phyloP scores from a whole-genome alignment of 495 filamentous ascomycete genomes.

The Tuber brumale region DNA sequence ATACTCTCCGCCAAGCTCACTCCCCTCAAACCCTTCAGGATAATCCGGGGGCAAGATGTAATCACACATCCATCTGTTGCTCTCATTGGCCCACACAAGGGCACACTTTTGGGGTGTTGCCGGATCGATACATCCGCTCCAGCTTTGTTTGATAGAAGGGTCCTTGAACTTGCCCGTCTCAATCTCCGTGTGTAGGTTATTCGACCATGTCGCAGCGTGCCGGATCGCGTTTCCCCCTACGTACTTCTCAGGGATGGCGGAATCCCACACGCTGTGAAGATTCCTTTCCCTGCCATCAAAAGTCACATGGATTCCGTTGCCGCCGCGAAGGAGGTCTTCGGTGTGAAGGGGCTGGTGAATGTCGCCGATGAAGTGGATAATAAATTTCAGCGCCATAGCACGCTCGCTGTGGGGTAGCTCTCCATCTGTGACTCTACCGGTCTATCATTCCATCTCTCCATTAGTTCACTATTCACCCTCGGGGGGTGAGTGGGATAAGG shows the following conservation, averaged over 20 bases:
- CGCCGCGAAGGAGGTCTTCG: slow-evolving; percentile 55
- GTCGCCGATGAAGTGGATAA: slow-evolving; percentile 61
- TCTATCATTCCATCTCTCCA: slow-evolving; percentile 5
- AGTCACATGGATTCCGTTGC: slow-evolving; percentile 55
- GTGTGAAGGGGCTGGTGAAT: slow-evolving; percentile 62
- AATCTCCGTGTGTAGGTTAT: slow-evolving; percentile 50
- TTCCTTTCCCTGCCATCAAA: slow-evolving; percentile 50
- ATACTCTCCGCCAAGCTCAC: slow-evolving; percentile 59
- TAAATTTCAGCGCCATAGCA: slow-evolving; percentile 54
- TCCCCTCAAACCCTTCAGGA: slow-evolving; percentile 48
- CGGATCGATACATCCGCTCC: slow-evolving; percentile 51
- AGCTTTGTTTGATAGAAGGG: slow-evolving; percentile 39
- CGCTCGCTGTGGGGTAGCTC: slow-evolving; percentile 44
- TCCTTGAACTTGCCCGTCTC: slow-evolving; percentile 48
- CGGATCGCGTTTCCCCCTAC: slow-evolving; percentile 48
- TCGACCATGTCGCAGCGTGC: slow-evolving; percentile 51
- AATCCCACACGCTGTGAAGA: slow-evolving; percentile 60
- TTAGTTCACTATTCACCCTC: not conserved
- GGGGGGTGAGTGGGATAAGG: not conserved
- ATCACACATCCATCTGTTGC: slow-evolving; percentile 57
- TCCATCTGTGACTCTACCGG: slow-evolving; percentile 17
- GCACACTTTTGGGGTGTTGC: slow-evolving; percentile 48
- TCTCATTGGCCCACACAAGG: slow-evolving; percentile 57
- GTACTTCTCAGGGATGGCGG: slow-evolving; percentile 55
- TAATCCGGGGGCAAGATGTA: slow-evolving; percentile 54